Conservation (phyloP, 1,284 basidiomycete genomes). For the Ceratobasidium sp. region DNA sequence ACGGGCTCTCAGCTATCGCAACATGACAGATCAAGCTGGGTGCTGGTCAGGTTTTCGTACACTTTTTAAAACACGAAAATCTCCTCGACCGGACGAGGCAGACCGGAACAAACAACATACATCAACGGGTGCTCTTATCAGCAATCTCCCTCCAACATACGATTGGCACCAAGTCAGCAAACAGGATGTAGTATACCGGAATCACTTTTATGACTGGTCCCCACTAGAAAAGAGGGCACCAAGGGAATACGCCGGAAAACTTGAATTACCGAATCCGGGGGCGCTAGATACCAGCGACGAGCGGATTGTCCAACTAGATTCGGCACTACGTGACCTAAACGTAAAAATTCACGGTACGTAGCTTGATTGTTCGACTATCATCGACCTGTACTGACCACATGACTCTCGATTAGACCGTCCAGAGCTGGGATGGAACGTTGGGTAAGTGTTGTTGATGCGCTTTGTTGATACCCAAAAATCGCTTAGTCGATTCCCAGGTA, state of each 20-base stretch:
- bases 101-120: not conserved
- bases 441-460: conserved; percentile 51
- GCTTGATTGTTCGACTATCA: not conserved
- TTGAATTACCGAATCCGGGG: conserved; percentile 14
- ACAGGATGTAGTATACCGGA: not conserved
- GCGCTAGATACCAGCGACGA: conserved; percentile 59
- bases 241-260: not conserved
- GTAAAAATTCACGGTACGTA: conserved; percentile 69
- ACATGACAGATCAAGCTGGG: not conserved
- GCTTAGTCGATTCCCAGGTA: conserved; percentile 52
- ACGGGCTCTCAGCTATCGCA: not conserved
- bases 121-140: not conserved
- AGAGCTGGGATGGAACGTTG: conserved; percentile 64
- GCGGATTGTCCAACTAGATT: conserved; percentile 61
- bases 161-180: not conserved
- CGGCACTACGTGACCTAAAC: conserved; percentile 65
- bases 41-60: conserved; percentile 31
- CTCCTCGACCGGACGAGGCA: not conserved
- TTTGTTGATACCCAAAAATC: not conserved
- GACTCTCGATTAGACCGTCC: conserved; percentile 56
- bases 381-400: not conserved
- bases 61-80: not conserved
- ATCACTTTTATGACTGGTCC: not conserved
- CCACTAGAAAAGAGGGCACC: not conserved
- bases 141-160: not conserved